phyloP scores from a whole-genome alignment of 345 rosid species.

The Conringia planisiliqua region DNA sequence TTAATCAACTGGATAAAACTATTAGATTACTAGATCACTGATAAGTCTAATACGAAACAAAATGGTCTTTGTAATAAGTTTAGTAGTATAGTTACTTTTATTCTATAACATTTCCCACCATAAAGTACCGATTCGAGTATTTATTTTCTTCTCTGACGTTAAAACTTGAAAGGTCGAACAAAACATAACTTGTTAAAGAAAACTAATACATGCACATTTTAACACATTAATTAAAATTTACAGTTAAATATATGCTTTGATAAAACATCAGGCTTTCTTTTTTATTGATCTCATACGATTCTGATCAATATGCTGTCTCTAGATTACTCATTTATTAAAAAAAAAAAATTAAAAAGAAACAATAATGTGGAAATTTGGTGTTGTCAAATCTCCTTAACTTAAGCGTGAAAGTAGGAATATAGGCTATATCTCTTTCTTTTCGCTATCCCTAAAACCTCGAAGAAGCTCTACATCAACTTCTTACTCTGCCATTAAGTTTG shows the following conservation, averaged over 20 bases:
- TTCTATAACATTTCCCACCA: background rate
- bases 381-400: slow-evolving; percentile 32
- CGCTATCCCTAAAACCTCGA: slow-evolving; percentile 24
- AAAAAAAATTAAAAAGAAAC: background rate
- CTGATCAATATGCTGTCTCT: background rate
- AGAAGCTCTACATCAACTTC: slow-evolving; percentile 18
- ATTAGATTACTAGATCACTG: background rate
- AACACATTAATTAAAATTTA: background rate
- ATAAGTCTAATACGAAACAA: background rate
- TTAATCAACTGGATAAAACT: background rate
- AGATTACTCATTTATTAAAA: background rate
- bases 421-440: slow-evolving; percentile 17
- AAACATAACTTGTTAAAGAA: background rate
- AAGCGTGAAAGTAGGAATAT: slow-evolving; percentile 33
- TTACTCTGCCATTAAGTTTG: slow-evolving; percentile 22
- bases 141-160: too few species aligned
- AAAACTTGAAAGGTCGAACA: background rate
- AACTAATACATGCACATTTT: background rate
- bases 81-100: background rate
- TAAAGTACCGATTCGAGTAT: background rate
- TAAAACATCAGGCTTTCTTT: background rate
- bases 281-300: background rate
- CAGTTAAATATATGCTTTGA: background rate
- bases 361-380: slow-evolving; percentile 20
- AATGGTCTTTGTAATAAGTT: background rate